Evolutionary conservation across 1,284 basidiomycete genomes (phyloP), one percentile per base, ranked within the genome.

Genomic region (Heterobasidion parviporum): DNA sequence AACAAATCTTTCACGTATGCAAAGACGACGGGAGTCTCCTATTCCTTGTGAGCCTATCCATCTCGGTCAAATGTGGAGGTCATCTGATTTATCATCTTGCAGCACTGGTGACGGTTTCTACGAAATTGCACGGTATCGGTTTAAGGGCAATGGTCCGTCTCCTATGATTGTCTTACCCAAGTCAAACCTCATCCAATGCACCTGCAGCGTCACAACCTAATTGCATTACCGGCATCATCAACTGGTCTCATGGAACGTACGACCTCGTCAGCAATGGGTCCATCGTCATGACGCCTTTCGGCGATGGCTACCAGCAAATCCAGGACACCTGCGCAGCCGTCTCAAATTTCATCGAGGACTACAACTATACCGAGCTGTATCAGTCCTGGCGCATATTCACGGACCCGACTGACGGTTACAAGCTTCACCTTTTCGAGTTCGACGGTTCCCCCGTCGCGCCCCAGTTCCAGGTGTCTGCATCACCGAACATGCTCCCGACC

Each of bases 271-370:
- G 73, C 55, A 94, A 96, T 67, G 91, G 91, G 10, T 92, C 90
- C 10, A 83, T 97, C 58, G 67, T 78, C 44, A 71, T 91, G 64
- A 74, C 66, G 2, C 89, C 92, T 2, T 80, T 89, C 61, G 78
- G 75, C 14, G 94, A 97, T 67, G 94, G 94, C 14, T 91, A 82
- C 71, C 91, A 95, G 68, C 92, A 94, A 73, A 81, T 96, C 50
- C 92, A 98, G 74, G 87, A 94, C 63, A 85, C 91, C 0, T 98
- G 94, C 66, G 88, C 87, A 1, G 88, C 92, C 4, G 75, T 80
- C 6, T 92, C 92, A 33, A 92, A 93, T 69, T 85, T 93, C 67
- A 81, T 95, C 65, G 85, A 92, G 64, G 72, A 76, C 56, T 95
- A 92, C 79, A 87, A 91, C 73, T 65, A 79, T 61, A 86, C 82